Evolutionary conservation across 495 filamentous ascomycete genomes (phyloP).

Genomic region (Lasiosphaeris hirsuta): DNA sequence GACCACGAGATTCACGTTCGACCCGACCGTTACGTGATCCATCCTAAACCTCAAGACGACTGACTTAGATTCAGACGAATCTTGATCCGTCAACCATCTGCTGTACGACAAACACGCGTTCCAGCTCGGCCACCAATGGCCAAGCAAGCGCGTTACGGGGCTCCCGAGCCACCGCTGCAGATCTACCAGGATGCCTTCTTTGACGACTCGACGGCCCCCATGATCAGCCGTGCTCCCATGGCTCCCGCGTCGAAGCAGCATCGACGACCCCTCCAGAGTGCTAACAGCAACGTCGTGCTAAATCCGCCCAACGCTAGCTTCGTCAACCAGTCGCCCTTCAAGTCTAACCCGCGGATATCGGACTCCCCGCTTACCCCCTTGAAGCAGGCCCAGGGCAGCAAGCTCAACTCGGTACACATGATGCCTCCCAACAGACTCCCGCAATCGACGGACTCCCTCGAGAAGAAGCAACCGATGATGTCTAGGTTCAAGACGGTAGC

Average conservation of each 20-base stretch:
- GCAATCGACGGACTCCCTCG: slow-evolving; percentile 78
- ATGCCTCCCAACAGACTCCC: slow-evolving; percentile 62
- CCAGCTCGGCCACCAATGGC: slow-evolving; percentile 35
- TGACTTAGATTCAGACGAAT: not conserved
- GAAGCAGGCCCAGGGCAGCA: slow-evolving; percentile 44
- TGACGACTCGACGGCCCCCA: slow-evolving; percentile 42
- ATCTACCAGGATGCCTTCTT: slow-evolving; percentile 61
- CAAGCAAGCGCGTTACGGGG: slow-evolving; percentile 57
- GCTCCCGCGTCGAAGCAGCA: slow-evolving; percentile 44
- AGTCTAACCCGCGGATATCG: slow-evolving; percentile 36
- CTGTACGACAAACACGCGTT: slow-evolving; percentile 3
- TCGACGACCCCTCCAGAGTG: slow-evolving; percentile 50
- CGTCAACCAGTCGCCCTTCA: slow-evolving; percentile 59
- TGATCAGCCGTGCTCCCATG: slow-evolving; percentile 52
- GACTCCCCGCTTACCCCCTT: slow-evolving; percentile 42
- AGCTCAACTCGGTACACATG: slow-evolving; percentile 62
- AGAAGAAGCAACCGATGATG: slow-evolving; percentile 67
- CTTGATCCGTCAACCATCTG: not conserved
- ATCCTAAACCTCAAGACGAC: not conserved
- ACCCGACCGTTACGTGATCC: not conserved
- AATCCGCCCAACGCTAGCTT: slow-evolving; percentile 50
- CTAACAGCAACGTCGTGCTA: slow-evolving; percentile 50
- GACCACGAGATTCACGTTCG: not conserved
- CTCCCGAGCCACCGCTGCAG: slow-evolving; percentile 52
- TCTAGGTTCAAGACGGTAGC: slow-evolving; percentile 58